phyloP scores from a whole-genome alignment of 768 basidiomycete species.

The Collybiopsis confluens region DNA sequence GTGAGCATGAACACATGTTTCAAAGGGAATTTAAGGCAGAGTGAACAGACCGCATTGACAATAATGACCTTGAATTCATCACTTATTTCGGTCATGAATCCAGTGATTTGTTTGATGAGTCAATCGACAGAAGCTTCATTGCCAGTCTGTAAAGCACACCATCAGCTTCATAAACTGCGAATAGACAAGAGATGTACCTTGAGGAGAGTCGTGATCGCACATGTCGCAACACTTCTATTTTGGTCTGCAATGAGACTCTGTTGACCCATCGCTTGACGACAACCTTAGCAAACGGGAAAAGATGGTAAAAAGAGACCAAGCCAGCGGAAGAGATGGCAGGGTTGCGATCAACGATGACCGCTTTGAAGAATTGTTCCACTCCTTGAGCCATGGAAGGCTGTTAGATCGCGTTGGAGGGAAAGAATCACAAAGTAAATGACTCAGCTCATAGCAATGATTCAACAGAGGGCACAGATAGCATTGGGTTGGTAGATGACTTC shows the following conservation, averaged over 20 bases:
- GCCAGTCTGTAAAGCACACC: constrained; percentile 64
- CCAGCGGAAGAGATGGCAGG: constrained; percentile 95
- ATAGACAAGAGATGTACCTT: constrained; percentile 75
- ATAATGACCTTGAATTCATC: too few relatives aligned
- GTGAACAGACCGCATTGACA: too few relatives aligned
- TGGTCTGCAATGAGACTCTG: constrained; percentile 91
- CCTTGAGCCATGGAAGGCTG: constrained; percentile 99
- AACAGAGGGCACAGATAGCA: constrained; percentile 91
- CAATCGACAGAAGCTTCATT: constrained; percentile 99
- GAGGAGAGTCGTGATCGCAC: constrained; percentile 96
- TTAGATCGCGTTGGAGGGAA: constrained; percentile 8
- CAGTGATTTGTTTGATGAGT: constrained; percentile 97
- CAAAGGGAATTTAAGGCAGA: too few relatives aligned
- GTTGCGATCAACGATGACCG: constrained; percentile 95
- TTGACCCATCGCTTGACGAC: constrained; percentile 99
- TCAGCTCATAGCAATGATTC: constrained; percentile 92
- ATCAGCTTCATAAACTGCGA: constrained; percentile 10
- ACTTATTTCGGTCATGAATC: constrained; percentile 98
- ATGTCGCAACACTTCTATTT: constrained; percentile 95
- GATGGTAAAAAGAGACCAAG: constrained; percentile 94
- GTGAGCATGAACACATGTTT: too few relatives aligned
- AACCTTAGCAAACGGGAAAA: constrained; percentile 89
- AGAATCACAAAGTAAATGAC: not conserved
- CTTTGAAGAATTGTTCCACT: constrained; percentile 98
- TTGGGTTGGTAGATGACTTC: constrained; percentile 99